A percentile compares a stretch with the other conserved stretches of the same genome.
Conservation (phyloP, 345 rosid genomes). For the Eucalyptus cladocalyx region DNA sequence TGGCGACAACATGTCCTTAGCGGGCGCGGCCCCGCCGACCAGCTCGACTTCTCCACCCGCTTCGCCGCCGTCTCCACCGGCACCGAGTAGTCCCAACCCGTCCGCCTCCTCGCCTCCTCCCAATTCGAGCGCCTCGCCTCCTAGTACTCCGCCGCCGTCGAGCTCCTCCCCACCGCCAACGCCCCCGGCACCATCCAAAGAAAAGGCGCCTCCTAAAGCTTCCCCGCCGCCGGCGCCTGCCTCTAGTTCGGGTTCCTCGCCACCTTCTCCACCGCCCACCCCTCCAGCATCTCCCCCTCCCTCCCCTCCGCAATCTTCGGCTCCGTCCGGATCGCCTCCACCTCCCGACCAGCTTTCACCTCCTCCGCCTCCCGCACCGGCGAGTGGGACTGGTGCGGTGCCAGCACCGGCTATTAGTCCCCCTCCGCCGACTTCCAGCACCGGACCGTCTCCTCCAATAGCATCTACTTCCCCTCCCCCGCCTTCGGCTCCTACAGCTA, state of each 20-base stretch:
- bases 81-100: background rate
- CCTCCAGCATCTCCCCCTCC: constrained; percentile 4
- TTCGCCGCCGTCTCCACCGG: background rate
- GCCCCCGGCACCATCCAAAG: background rate
- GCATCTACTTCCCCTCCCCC: background rate
- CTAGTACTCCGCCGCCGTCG: background rate
- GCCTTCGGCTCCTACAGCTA: background rate
- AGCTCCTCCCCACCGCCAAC: background rate
- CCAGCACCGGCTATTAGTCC: background rate
- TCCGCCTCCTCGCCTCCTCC: background rate
- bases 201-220: background rate
- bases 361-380: constrained; percentile 1
- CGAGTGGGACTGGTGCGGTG: background rate
- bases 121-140: constrained; percentile 2
- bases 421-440: background rate
- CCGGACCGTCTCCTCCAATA: constrained; percentile 16
- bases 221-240: constrained; percentile 11
- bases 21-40: background rate
- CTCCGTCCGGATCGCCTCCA: background rate
- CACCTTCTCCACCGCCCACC: background rate
- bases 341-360: background rate
- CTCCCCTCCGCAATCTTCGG: background rate
- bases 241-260: background rate
- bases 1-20: background rate
- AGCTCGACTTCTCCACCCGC: background rate